Percentiles rank a stretch among this genome's conserved stretches.
Evolutionary conservation across 1,284 basidiomycete species (phyloP).

Genomic region (Volvariella surrecta): DNA sequence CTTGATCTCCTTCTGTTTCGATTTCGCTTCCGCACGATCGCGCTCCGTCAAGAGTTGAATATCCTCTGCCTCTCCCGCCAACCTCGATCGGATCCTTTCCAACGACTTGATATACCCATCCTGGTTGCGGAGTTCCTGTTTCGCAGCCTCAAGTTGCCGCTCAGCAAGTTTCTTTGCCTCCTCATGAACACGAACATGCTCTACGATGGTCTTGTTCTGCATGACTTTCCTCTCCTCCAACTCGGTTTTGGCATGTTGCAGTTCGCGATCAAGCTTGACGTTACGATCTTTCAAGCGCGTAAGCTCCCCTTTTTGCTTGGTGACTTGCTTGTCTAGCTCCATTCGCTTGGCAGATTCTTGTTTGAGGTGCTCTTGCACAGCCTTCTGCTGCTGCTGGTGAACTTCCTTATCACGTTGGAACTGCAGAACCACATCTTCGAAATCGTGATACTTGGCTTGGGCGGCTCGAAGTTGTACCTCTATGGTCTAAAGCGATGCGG

Average conservation of each 20-base stretch:
- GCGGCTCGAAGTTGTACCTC: constrained; percentile 72
- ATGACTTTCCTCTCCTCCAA: constrained; percentile 52
- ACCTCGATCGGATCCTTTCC: constrained; percentile 71
- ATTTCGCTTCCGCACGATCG: constrained; percentile 59
- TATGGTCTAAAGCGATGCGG: constrained; percentile 37
- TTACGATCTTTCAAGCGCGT: constrained; percentile 62
- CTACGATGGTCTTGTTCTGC: constrained; percentile 97
- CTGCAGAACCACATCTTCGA: constrained; percentile 82
- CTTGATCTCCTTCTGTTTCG: constrained; percentile 57
- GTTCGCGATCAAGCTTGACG: constrained; percentile 70
- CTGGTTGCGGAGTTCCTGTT: constrained; percentile 69
- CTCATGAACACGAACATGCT: constrained; percentile 96
- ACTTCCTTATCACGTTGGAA: constrained; percentile 77
- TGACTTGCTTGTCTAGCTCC: constrained; percentile 63
- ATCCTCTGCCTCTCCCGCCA: constrained; percentile 84
- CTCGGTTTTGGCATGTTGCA: constrained; percentile 85
- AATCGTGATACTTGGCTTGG: constrained; percentile 72
- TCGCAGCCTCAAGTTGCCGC: constrained; percentile 79
- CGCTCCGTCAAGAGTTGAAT: constrained; percentile 68
- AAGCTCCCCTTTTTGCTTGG: constrained; percentile 64
- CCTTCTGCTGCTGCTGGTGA: constrained; percentile 67
- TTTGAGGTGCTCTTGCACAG: constrained; percentile 61
- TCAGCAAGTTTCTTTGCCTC: constrained; percentile 97
- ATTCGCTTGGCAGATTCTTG: constrained; percentile 60
- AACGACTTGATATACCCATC: constrained; percentile 74